These are phyloP conservation scores for Curvularia spicifera DNA, from an alignment of 2,329 filamentous ascomycete genomes.

Conservation along the genomic window DNA sequence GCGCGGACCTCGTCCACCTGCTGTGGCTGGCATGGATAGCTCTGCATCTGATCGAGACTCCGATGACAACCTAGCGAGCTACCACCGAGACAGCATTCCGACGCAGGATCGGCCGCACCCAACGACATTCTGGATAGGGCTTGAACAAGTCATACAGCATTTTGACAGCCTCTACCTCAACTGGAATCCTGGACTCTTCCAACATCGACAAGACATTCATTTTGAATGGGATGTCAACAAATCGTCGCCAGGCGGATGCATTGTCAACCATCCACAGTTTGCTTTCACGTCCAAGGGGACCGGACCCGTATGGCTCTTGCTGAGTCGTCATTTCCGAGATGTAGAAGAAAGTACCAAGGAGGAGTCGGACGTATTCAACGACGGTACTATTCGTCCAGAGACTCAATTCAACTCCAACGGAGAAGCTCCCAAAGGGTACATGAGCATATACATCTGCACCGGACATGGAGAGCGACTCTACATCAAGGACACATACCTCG, in stretches of 20 bases:
- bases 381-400: slow-evolving; percentile 35
- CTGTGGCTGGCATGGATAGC: slow-evolving; percentile 24
- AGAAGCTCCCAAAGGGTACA: slow-evolving; percentile 69
- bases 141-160: slow-evolving; percentile 85
- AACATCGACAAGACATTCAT: slow-evolving; percentile 83
- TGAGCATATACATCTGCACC: slow-evolving; percentile 83
- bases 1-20: slow-evolving; percentile 59
- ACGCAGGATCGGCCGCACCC: slow-evolving; percentile 55
- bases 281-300: slow-evolving; percentile 59
- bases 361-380: slow-evolving; percentile 42
- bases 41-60: slow-evolving; percentile 26
- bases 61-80: slow-evolving; percentile 28
- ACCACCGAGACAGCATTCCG: slow-evolving; percentile 37
- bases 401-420: slow-evolving; percentile 33
- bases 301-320: slow-evolving; percentile 79
- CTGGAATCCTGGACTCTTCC: slow-evolving; percentile 90
- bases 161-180: slow-evolving; percentile 97
- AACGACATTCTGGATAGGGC: slow-evolving; percentile 92
- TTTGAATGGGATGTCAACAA: slow-evolving; percentile 76
- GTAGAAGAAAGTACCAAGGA: slow-evolving; percentile 43
- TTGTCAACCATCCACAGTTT: slow-evolving; percentile 70
- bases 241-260: slow-evolving; percentile 72
- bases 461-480: slow-evolving; percentile 74
- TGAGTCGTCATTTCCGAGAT: slow-evolving; percentile 84
- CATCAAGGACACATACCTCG: slow-evolving; percentile 72